These are phyloP conservation scores for Epichloe gansuensis DNA, from an alignment of 2,329 filamentous ascomycete genomes.

Conservation along the genomic window DNA sequence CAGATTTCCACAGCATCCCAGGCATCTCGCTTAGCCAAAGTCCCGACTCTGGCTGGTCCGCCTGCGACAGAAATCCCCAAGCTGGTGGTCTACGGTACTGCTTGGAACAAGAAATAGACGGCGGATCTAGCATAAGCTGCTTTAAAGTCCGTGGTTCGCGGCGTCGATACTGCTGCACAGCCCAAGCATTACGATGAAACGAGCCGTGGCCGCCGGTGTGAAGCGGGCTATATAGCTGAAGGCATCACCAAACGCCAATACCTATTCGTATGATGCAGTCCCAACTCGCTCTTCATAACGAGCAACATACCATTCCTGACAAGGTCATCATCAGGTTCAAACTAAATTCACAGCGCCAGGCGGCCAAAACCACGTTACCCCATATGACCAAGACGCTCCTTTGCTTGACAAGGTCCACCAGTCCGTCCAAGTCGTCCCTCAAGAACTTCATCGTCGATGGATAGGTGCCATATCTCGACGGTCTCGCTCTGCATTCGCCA, in stretches of 20 bases:
- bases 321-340: constrained; percentile 42
- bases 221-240: constrained; percentile 43
- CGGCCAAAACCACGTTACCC: constrained; percentile 48
- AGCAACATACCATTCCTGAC: no score
- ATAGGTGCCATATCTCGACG: constrained; percentile 44
- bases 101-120: constrained; percentile 68
- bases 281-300: not conserved
- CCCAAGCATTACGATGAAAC: constrained; percentile 65
- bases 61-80: constrained; percentile 31
- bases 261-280: constrained; percentile 41
- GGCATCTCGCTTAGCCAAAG: constrained; percentile 20
- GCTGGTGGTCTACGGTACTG: constrained; percentile 59
- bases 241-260: constrained; percentile 43
- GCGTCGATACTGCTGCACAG: constrained; percentile 66
- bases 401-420: constrained; percentile 52
- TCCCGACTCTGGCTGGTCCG: constrained; percentile 19
- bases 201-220: constrained; percentile 55
- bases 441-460: constrained; percentile 40
- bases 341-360: constrained; percentile 64
- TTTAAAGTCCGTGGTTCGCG: constrained; percentile 55
- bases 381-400: constrained; percentile 46
- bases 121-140: constrained; percentile 55
- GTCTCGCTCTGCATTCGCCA: constrained; percentile 61
- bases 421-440: constrained; percentile 55
- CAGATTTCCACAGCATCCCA: constrained; percentile 13